Conservation (phyloP, 2,329 filamentous ascomycete genomes). For the Ceratocystis harringtonii region DNA sequence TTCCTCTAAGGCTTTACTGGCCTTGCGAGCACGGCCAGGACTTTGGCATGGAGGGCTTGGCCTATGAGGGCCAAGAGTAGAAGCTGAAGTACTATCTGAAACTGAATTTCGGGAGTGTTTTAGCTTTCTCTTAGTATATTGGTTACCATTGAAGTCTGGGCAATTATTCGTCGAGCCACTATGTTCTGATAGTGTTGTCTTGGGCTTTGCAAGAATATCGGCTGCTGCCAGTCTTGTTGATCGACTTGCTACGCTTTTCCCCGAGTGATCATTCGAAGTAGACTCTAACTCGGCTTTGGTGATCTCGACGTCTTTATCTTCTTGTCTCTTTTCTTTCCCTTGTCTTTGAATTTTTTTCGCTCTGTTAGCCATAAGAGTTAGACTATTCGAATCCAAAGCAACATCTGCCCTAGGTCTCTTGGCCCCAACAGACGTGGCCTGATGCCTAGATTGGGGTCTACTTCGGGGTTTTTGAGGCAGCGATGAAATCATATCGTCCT, state of each 20-base stretch:
- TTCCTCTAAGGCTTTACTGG: neutral
- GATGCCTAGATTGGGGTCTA: neutral
- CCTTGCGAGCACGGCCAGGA: neutral
- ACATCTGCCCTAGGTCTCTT: neutral
- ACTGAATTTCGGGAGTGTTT: neutral
- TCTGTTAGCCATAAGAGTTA: conserved; percentile 16
- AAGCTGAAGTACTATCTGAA: neutral
- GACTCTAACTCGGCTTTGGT: neutral
- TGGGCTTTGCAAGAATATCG: neutral
- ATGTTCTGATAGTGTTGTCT: neutral
- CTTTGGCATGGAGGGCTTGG: neutral
- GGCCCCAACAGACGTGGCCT: neutral
- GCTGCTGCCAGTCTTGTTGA: neutral
- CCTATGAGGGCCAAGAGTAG: neutral
- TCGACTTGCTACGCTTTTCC: neutral
- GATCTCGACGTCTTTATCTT: neutral
- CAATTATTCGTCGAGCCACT: neutral
- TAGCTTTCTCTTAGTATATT: neutral
- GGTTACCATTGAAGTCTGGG: neutral
- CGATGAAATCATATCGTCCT: neutral
- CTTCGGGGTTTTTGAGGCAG: neutral
- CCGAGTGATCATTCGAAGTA: neutral
- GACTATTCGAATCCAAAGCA: neutral
- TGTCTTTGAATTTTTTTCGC: neutral
- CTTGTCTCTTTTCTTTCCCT: conserved; percentile 18